phyloP scores from a whole-genome alignment of 108 stramenopile genomes.

The Cafeteria roenbergensis region DNA sequence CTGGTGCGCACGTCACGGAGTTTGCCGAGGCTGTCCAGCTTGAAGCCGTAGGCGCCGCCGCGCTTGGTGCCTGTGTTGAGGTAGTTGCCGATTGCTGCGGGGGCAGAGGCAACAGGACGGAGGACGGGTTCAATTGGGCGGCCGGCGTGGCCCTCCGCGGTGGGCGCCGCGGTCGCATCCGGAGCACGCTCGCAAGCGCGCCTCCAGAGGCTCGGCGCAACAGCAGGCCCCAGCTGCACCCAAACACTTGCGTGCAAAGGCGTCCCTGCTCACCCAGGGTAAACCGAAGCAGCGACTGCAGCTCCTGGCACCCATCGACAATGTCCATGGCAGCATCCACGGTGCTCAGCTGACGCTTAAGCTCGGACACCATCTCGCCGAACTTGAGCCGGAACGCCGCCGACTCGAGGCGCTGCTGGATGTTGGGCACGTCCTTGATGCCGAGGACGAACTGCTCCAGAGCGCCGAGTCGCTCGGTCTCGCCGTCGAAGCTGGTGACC shows the following conservation, averaged over 20 bases:
- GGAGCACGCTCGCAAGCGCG: too few relatives aligned
- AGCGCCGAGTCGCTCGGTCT: constrained; percentile 11
- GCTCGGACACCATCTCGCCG: neutral
- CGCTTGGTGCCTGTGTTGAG: constrained; percentile 21
- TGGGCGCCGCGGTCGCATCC: too few relatives aligned
- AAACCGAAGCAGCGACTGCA: too few relatives aligned
- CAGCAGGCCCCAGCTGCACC: too few relatives aligned
- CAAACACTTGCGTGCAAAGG: too few relatives aligned
- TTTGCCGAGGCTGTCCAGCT: constrained; percentile 26
- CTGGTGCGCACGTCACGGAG: constrained; percentile 18
- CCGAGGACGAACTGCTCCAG: constrained; percentile 17
- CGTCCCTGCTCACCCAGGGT: too few relatives aligned
- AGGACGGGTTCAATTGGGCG: too few relatives aligned
- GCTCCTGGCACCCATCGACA: constrained; percentile 56
- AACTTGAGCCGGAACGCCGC: constrained; percentile 5
- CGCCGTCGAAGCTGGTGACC: constrained; percentile 19
- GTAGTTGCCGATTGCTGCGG: constrained; percentile 22
- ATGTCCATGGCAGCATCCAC: constrained; percentile 45
- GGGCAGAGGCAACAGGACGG: too few relatives aligned
- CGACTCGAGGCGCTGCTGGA: constrained; percentile 18
- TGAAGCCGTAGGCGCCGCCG: constrained; percentile 29
- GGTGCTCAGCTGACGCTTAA: too few relatives aligned
- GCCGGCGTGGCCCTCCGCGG: too few relatives aligned
- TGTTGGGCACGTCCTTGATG: constrained; percentile 4
- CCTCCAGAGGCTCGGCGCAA: too few relatives aligned